phyloP scores from a whole-genome alignment of 257 asterid species.

The Thymus quinquecostatus region DNA sequence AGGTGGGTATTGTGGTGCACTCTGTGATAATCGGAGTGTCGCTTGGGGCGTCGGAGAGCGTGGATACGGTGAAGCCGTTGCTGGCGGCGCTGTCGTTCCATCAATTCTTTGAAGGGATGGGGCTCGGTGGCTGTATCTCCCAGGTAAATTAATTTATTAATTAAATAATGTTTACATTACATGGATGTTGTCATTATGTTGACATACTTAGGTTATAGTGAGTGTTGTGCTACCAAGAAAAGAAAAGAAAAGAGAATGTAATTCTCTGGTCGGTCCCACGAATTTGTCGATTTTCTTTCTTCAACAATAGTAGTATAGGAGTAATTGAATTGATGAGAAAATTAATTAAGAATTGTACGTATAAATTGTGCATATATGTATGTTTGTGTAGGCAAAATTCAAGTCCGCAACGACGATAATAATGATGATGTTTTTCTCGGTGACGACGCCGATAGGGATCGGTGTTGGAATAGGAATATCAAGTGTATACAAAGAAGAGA shows the following conservation, averaged over 20 bases:
- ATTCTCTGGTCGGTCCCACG: constrained; percentile 37
- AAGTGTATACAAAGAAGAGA: constrained; percentile 45
- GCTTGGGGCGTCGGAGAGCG: constrained; percentile 55
- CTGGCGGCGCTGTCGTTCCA: constrained; percentile 64
- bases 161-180: constrained; percentile 33
- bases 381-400: constrained; percentile 50
- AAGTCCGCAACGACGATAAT: constrained; percentile 49
- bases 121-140: constrained; percentile 72
- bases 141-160: constrained; percentile 42
- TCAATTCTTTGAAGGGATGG: constrained; percentile 74
- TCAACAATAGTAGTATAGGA: too few species aligned
- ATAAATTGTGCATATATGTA: too few species aligned
- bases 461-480: constrained; percentile 63
- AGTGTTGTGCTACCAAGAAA: background rate
- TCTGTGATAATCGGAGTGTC: constrained; percentile 65
- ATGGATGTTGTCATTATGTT: constrained; percentile 22
- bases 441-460: constrained; percentile 62
- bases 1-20: constrained; percentile 67
- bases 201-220: background rate
- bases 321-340: too few species aligned
- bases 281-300: too few species aligned
- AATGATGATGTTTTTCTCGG: constrained; percentile 60
- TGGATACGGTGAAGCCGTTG: constrained; percentile 54
- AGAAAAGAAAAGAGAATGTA: constrained; percentile 1
- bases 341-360: too few species aligned